phyloP scores from a whole-genome alignment of 495 filamentous ascomycete species.

The Penicillium malachiteum region DNA sequence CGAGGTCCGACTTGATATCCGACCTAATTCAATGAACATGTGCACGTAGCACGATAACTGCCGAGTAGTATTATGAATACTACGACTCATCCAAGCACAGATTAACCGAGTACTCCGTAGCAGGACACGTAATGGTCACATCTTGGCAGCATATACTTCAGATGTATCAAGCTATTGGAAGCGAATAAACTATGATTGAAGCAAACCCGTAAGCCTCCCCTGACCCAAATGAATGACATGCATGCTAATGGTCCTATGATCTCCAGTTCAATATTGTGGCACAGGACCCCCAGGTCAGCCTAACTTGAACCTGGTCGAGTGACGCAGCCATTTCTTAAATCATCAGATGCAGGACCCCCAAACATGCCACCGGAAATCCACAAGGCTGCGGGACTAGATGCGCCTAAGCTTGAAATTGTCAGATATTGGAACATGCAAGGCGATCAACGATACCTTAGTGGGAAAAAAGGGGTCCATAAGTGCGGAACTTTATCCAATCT shows the following conservation, averaged over 20 bases:
- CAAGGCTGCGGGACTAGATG: neutral
- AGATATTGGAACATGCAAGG: constrained; percentile 10
- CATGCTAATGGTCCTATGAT: neutral
- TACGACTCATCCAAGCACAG: neutral
- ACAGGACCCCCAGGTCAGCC: neutral
- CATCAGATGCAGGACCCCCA: neutral
- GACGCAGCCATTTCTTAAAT: neutral
- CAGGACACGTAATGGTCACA: constrained; percentile 3
- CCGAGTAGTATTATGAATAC: no score
- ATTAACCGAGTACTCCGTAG: neutral
- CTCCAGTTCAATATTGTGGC: neutral
- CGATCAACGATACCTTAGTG: constrained; percentile 8
- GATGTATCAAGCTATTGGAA: neutral
- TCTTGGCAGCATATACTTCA: constrained; percentile 3
- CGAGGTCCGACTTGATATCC: no score
- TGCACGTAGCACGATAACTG: no score
- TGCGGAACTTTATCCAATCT: constrained; percentile 11
- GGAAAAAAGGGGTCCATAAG: constrained; percentile 5
- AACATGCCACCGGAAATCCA: neutral
- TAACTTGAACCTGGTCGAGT: neutral
- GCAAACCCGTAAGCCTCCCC: neutral
- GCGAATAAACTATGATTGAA: neutral
- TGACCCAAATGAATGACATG: constrained; percentile 1
- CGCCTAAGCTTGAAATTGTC: constrained; percentile 10
- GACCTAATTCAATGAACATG: no score